These are phyloP conservation scores for Epichloe coenophiala DNA, from an alignment of 2,329 filamentous ascomycete species.

Conservation along the genomic window DNA sequence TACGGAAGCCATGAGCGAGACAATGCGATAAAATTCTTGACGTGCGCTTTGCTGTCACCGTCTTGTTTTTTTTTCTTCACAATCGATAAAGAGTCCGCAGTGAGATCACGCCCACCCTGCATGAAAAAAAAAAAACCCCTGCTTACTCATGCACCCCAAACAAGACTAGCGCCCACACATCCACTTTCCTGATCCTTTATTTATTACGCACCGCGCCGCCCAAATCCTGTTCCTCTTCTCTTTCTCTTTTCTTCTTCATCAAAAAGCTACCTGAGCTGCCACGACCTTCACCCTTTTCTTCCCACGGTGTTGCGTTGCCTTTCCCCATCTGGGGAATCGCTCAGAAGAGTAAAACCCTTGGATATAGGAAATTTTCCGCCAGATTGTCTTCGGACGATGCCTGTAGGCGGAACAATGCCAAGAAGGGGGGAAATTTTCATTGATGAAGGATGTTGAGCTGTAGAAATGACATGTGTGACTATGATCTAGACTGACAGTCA, in stretches of 20 bases:
- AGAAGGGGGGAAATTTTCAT: conserved; percentile 38
- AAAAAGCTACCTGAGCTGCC: conserved; percentile 51
- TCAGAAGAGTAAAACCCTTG: conserved; percentile 48
- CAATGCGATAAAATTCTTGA: no score
- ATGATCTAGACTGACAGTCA: no score
- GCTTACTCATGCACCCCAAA: conserved; percentile 5
- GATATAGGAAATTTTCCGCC: conserved; percentile 50
- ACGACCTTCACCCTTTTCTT: conserved; percentile 43
- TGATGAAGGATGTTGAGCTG: background rate
- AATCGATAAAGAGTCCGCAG: background rate
- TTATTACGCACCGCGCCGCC: conserved; percentile 8
- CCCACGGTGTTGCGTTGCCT: conserved; percentile 51
- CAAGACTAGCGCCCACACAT: conserved; percentile 9
- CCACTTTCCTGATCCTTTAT: conserved; percentile 12
- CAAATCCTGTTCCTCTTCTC: conserved; percentile 21
- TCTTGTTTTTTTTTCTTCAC: no score
- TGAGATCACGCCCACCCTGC: no score
- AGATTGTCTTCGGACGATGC: conserved; percentile 16
- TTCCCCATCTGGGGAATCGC: conserved; percentile 33
- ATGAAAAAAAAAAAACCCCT: background rate
- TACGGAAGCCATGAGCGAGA: conserved; percentile 20
- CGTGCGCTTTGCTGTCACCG: no score
- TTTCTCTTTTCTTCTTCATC: conserved; percentile 37
- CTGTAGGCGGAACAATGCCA: conserved; percentile 43
- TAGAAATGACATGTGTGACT: background rate